phyloP scores from a whole-genome alignment of 257 asterid genomes.

The Avicennia marina region DNA sequence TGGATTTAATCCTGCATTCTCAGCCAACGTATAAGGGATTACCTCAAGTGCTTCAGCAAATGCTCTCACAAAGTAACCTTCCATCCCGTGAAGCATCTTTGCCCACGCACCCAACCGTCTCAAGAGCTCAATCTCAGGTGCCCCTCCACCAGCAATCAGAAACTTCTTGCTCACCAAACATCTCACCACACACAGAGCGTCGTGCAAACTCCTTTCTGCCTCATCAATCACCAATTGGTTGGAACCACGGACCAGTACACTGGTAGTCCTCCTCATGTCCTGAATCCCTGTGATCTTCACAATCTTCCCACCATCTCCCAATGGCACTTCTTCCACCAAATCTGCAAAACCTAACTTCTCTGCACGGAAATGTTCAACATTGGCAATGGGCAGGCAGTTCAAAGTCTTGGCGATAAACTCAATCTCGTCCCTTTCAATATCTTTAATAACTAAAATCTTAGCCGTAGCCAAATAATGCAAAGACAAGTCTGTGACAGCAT shows the following conservation, averaged over 20 bases:
- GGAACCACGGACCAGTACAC: constrained; percentile 90
- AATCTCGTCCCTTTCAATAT: constrained; percentile 97
- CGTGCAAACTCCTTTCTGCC: constrained; percentile 99
- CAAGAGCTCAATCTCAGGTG: constrained; percentile 97
- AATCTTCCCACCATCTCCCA: constrained; percentile 97
- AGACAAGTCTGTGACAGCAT: constrained; percentile 93
- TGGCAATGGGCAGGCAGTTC: constrained; percentile 94
- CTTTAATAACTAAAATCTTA: constrained; percentile 85
- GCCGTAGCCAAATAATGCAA: constrained; percentile 93
- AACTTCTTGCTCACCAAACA: constrained; percentile 93
- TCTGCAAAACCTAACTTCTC: constrained; percentile 92
- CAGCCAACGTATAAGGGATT: constrained; percentile 93
- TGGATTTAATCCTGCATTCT: constrained; percentile 98
- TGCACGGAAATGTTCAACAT: constrained; percentile 81
- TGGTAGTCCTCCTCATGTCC: constrained; percentile 96
- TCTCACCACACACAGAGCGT: constrained; percentile 94
- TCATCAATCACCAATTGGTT: constrained; percentile 91
- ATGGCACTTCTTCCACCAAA: constrained; percentile 83
- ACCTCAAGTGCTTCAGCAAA: constrained; percentile 99
- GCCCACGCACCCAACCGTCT: constrained; percentile 98
- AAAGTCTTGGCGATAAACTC: constrained; percentile 97
- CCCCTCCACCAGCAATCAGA: constrained; percentile 99
- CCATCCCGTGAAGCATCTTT: constrained; percentile 96
- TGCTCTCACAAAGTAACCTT: constrained; percentile 84
- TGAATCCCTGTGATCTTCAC: constrained; percentile 87